Conservation (phyloP, 495 filamentous ascomycete species). For the Amniculicola lignicola region DNA sequence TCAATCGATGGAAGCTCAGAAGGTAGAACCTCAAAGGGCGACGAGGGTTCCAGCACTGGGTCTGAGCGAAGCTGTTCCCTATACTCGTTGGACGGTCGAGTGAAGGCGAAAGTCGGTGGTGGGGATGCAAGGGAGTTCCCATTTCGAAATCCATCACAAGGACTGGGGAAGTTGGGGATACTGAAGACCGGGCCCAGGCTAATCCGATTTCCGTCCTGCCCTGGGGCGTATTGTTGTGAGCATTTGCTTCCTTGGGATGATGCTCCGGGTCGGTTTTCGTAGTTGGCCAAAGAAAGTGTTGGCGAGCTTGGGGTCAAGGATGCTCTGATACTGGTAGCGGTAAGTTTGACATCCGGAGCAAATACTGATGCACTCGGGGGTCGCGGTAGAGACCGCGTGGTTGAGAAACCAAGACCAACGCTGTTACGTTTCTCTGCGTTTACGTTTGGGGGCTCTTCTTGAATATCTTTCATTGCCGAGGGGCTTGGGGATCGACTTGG, state of each 20-base stretch:
- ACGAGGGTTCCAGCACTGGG: slow-evolving; percentile 2
- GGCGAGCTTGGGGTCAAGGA: slow-evolving; percentile 37
- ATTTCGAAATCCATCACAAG: slow-evolving; percentile 21
- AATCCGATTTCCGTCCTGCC: background rate
- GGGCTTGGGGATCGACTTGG: slow-evolving; percentile 36
- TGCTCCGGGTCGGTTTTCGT: background rate
- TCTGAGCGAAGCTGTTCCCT: background rate
- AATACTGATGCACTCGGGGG: slow-evolving; percentile 33
- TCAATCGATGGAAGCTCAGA: background rate
- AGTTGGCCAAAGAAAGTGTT: slow-evolving; percentile 30
- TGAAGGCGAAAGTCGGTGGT: slow-evolving; percentile 32
- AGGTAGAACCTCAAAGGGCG: slow-evolving; percentile 10
- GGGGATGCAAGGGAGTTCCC: slow-evolving; percentile 11
- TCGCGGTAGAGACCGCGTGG: slow-evolving; percentile 23
- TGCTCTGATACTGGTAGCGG: slow-evolving; percentile 30
- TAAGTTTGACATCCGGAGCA: slow-evolving; percentile 30
- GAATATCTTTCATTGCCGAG: slow-evolving; percentile 34
- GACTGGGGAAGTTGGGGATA: slow-evolving; percentile 36
- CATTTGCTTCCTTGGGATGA: background rate
- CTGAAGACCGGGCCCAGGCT: slow-evolving; percentile 28
- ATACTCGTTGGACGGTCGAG: slow-evolving; percentile 31
- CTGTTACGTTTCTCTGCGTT: slow-evolving; percentile 4
- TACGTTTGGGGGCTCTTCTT: slow-evolving; percentile 31
- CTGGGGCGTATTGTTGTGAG: background rate
- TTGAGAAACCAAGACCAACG: slow-evolving; percentile 21